Base-by-base conservation (phyloP, 1,284 basidiomycete species). In the Xerocomus nothofagi region DNA sequence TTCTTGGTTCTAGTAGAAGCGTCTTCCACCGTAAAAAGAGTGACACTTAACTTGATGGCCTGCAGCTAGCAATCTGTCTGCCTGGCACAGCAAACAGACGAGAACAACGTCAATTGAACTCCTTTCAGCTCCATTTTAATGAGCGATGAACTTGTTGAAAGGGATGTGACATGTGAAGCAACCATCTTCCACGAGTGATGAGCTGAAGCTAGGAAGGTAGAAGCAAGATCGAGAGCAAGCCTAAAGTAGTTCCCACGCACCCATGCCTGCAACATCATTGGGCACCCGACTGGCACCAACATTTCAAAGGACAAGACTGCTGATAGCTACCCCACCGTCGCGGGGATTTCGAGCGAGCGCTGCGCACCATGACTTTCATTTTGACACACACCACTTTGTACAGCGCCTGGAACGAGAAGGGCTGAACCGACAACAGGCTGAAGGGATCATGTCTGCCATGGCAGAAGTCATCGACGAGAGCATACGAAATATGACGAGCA, bases 401-500 rank as follows among this genome's bases (percentile, higher is more conserved):
- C 86, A 92, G 69, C 82, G 91, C 30, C 75, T 98, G 44, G 89
- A 94, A 70, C 76, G 84, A 46, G 88, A 97, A 63, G 94, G 94
- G 0, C 71, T 98, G 55, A 91, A 89, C 52, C 80, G 91, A 20
- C 80, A 84, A 18, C 94, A 97, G 71, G 93, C 93, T 2, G 93
- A 96, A 67, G 94, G 94, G 7, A 89, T 98, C 64, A 96, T 97
- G 92, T 80, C 84, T 42, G 92, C 93, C 15, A 88, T 98, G 78
- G 91, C 93, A 11, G 91, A 94, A 61, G 93, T 97, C 53, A 93
- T 98, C 44, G 92, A 96, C 68, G 94, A 98, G 76, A 92, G 90
- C 63, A 87, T 97, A 44, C 79, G 87, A 53, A 94, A 93, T 64
- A 94, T 98, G 91, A 91, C 91, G 37, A 86, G 82, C 56, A 93